Evolutionary conservation across 352 stramenopile genomes (phyloP), one percentile per base, ranked within the genome.

Genomic region (Lagenidium giganteum): DNA sequence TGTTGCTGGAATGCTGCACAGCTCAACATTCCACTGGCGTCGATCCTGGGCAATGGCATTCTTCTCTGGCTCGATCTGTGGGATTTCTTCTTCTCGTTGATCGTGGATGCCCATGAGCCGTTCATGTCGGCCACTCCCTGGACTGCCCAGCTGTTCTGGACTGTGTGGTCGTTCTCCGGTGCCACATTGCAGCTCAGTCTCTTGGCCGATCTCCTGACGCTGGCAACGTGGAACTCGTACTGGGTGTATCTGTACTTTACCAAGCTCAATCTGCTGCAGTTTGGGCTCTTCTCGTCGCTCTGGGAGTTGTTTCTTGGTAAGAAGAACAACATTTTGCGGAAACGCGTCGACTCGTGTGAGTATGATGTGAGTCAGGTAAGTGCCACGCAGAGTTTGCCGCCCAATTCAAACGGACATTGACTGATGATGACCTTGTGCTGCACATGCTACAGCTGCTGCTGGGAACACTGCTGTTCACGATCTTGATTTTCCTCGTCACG

Each of bases 251-350:
- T 78, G 42, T 75, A 87, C 48, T 96, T 97, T 36, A 75, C 80
- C 25, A 82, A 85, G 50, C 64, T 96, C 7, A 91, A 95, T 39
- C 64, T 63, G 30, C 57, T 85, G 23, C 84, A 98, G 46, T 79
- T 88, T 32, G 63, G 63, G 1, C 47, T 91, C 14, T 71, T 97
- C 35, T 78, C 76, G 31, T 91, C 87, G 17, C 61, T 97, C 0
- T 97, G 88, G 78, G 84, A 92, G 34, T 64, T 98, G 1, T 98
- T 98, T 54, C 61, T 95, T 28, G 94, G 94, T 17, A 96, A 95
- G 58, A 98, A 98, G 56, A 81, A 85, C 18, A 98, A 98, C 41
- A 63, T 97, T 9, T 46, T 98, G 20, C 78, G 92, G 13, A 74
- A 90, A 28, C 87, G 94, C 37, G 93, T 96, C 5, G 94, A 98